These are phyloP conservation scores for Phytopythium aichiense DNA, from an alignment of 352 stramenopile genomes.

Conservation along the genomic window DNA sequence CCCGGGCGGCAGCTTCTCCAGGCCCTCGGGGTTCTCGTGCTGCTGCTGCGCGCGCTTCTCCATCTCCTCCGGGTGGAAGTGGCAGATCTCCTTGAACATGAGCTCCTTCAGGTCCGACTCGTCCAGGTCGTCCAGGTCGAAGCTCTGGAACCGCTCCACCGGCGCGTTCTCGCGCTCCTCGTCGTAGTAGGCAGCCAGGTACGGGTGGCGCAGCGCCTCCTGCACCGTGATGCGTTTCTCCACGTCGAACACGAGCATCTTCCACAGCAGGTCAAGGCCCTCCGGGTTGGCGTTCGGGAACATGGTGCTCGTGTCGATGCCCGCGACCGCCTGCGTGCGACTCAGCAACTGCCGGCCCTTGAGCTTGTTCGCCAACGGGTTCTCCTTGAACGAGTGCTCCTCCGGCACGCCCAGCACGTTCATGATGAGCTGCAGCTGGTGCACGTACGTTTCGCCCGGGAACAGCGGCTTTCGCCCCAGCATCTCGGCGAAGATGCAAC, in stretches of 20 bases:
- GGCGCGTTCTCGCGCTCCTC: constrained; percentile 58
- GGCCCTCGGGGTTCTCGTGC: constrained; percentile 53
- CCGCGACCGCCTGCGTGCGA: constrained; percentile 70
- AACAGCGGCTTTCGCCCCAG: constrained; percentile 83
- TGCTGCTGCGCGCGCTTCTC: constrained; percentile 82
- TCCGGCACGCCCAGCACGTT: constrained; percentile 85
- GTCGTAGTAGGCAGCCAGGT: constrained; percentile 90
- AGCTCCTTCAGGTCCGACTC: constrained; percentile 84
- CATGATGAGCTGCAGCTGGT: constrained; percentile 88
- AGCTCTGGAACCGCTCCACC: constrained; percentile 82
- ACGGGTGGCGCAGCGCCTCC: constrained; percentile 95
- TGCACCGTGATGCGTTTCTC: constrained; percentile 94
- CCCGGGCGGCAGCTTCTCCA: constrained; percentile 72
- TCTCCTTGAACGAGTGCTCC: constrained; percentile 87
- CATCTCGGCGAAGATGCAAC: constrained; percentile 89
- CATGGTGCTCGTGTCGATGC: constrained; percentile 77
- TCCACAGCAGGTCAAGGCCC: constrained; percentile 79
- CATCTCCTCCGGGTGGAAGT: constrained; percentile 88
- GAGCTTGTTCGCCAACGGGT: constrained; percentile 84
- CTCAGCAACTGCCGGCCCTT: constrained; percentile 83
- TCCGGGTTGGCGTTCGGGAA: constrained; percentile 87
- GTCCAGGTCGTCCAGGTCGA: constrained; percentile 81
- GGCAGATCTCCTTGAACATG: constrained; percentile 90
- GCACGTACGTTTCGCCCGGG: constrained; percentile 82
- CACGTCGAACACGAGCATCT: constrained; percentile 92